phyloP scores from a whole-genome alignment of 2,329 filamentous ascomycete species.

The Alternaria sp. region DNA sequence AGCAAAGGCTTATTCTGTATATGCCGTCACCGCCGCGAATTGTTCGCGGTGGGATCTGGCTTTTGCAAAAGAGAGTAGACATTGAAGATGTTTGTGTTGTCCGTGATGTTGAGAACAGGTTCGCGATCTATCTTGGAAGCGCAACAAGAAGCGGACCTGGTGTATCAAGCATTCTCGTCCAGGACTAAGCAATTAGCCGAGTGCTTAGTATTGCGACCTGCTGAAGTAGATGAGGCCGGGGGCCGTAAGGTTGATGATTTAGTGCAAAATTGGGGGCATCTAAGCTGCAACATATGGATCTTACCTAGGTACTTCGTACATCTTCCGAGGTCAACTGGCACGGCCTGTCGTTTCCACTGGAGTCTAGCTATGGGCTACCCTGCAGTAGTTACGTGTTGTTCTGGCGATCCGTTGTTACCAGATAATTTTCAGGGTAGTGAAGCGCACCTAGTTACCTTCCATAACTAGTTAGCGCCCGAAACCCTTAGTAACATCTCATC shows the following conservation, averaged over 20 bases:
- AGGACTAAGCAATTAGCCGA: background rate
- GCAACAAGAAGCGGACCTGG: background rate
- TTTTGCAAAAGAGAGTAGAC: background rate
- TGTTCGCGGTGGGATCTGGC: background rate
- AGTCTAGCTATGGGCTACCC: background rate
- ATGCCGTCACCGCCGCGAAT: background rate
- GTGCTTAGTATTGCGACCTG: background rate
- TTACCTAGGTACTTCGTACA: background rate
- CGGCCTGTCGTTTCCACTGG: background rate
- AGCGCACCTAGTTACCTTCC: background rate
- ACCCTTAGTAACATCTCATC: background rate
- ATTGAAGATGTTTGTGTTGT: background rate
- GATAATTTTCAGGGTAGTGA: background rate
- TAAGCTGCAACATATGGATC: background rate
- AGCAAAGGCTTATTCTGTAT: background rate
- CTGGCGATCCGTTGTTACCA: background rate
- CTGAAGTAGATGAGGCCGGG: background rate
- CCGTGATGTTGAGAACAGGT: background rate
- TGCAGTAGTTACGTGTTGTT: background rate
- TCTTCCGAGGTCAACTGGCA: background rate
- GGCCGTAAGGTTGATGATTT: background rate
- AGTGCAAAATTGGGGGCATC: background rate
- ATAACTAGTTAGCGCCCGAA: background rate
- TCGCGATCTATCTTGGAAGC: background rate
- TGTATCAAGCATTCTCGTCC: background rate